Base-by-base conservation (phyloP, 345 rosid genomes). In the Aegle marmelos region DNA sequence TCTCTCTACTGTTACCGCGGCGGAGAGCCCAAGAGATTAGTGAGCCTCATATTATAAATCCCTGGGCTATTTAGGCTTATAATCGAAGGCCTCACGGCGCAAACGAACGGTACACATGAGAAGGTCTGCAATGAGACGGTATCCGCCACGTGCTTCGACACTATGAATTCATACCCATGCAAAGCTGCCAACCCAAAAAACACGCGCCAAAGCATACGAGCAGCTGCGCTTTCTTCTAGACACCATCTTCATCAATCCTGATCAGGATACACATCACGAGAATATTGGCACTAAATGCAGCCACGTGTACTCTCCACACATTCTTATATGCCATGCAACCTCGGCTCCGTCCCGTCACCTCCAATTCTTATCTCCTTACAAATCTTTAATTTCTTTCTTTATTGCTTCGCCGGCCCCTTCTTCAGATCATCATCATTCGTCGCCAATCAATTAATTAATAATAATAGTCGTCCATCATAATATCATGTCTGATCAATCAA, bases 401-500 rank as follows among this genome's bases (percentile, higher is more conserved):
- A 13, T 45, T 45, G 50, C 16, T 45, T 45, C 1, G 3, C 50
- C 17, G 16, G 50, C 50, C 4, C 50, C 11, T 45, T 45, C 50
- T 45, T 45, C 17, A 45, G 50, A 45, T 45, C 17, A 45, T 1
- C 50, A 45, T 11, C 50, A 45, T 45, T 45, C 50, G 13, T 45
- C 13, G 1, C 50, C 17, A 45, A 45, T 45, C 50, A 45, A 45
- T 45, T 13, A 45, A 45, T 45, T 45, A 45, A 45, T 17, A 45
- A 45, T 1, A 45, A 13, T 2, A 45, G 50, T 13, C 17, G 6
- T 30, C 65, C 13, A 6, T 37, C 24, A 53, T 25, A 56, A n/a
- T 58, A 5, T 19, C 83, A 81, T 79, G 87, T 80, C 87, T 5
- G 83, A 85, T 70, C 90, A 74, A 76, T 27, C 77, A 33, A 80